Percentiles rank a stretch among this genome's conserved stretches.
These are phyloP conservation scores for Fusarium luffae DNA, from an alignment of 2,329 filamentous ascomycete genomes.

Conservation along the genomic window DNA sequence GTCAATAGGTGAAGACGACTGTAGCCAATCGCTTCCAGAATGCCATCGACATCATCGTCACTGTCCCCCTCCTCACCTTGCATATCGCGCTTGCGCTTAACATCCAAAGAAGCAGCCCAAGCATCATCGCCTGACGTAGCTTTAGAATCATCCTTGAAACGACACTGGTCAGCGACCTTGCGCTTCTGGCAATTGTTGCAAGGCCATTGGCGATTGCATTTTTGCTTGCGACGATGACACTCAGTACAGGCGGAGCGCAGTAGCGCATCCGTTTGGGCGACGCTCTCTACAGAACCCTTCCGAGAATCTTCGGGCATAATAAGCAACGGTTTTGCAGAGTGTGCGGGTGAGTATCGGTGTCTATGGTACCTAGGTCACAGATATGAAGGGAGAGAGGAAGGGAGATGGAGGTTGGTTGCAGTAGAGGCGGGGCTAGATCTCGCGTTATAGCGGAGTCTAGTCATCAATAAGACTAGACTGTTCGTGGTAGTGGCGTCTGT, in stretches of 20 bases:
- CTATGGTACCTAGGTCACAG: not conserved
- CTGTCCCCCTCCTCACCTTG: not conserved
- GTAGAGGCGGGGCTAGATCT: conserved; percentile 5
- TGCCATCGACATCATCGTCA: conserved; percentile 22
- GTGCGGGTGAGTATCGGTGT: not conserved
- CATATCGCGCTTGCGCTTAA: conserved; percentile 20
- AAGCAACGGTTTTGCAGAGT: not conserved
- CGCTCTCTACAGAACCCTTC: not conserved
- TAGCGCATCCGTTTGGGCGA: conserved; percentile 3
- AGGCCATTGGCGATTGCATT: conserved; percentile 27
- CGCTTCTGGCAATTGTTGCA: conserved; percentile 27
- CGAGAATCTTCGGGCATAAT: conserved; percentile 28
- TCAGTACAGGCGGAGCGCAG: conserved; percentile 17
- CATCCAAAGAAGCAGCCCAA: conserved; percentile 21
- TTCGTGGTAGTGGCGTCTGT: not conserved
- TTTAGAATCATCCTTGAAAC: conserved; percentile 22
- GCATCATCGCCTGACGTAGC: not conserved
- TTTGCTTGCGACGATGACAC: conserved; percentile 28
- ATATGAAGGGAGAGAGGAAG: not conserved
- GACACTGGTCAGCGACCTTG: conserved; percentile 26
- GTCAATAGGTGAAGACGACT: conserved; percentile 21
- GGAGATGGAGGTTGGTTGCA: not conserved
- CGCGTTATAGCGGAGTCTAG: not conserved
- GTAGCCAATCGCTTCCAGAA: conserved; percentile 25
- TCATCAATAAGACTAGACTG: conserved; percentile 8